Evolutionary conservation across 2,329 filamentous ascomycete genomes (phyloP), one percentile per base, ranked within the genome.

Genomic region (Cladophialophora carrionii): DNA sequence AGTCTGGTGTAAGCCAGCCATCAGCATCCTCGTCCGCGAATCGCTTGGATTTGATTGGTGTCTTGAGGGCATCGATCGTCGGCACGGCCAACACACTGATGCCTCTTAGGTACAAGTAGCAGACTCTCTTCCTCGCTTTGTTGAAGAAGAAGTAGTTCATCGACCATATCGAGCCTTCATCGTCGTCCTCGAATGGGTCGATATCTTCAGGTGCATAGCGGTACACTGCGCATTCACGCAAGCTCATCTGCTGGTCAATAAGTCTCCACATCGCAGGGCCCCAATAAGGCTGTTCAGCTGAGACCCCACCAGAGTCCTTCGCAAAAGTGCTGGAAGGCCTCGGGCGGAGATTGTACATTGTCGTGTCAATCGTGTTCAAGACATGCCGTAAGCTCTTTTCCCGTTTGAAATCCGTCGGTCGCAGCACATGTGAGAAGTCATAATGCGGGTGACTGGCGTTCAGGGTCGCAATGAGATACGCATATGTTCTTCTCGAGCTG

Each of bases 81-180:
- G 90, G 73, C 90, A 88, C 71, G 89, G 89, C 64, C 87, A 94
- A 74, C 7, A 81, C 80, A n/a, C 80, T 81, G 53, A 97, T 87
- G n/a, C 91, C 93, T 67, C 94, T 89, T 53, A 97, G 86, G 74
- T 97, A 96, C 53, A 99, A 81, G 76, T 99, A 99, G 66, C 92
- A 93, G 20, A 99, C 94, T 49, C 95, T 88, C 81, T 98, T 98
- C 74, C 89, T 85, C 29, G 88, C 83, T 73, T 94, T 94, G 82
- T 96, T 97, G 84, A 97, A 98, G 78, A 98, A 96, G 81, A 99
- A 96, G 78, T 96, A 97, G 77, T 98, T 93, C 68, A 93, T 84
- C 57, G 91, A 92, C 94, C 94, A 99, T 68, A 99, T 93, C 9
- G 93, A 90, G 67, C 91, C 91, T 74, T 97, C 92, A 67, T 96